Conservation (phyloP, 257 asterid species). For the Plantago elongata region DNA sequence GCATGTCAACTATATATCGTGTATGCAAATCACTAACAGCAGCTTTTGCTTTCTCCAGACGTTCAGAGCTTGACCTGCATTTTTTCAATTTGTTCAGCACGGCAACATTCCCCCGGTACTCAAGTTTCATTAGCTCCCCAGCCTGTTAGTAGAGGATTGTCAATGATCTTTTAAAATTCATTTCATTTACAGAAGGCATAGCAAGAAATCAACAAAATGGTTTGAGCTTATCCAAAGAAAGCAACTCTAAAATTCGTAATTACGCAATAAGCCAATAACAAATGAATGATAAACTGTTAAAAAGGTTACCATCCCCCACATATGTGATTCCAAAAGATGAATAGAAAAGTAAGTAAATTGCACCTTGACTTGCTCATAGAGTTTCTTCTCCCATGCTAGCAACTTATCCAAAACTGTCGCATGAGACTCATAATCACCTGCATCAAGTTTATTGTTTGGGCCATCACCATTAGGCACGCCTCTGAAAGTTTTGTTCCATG, state of each 20-base stretch:
- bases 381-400: constrained; percentile 97
- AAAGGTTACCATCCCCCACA: no score
- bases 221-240: not conserved
- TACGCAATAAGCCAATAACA: constrained; percentile 2
- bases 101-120: constrained; percentile 73
- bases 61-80: constrained; percentile 67
- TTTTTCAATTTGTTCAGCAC: constrained; percentile 72
- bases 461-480: constrained; percentile 62
- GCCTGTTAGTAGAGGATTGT: constrained; percentile 38
- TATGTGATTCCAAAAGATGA: no score
- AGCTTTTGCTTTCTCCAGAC: constrained; percentile 88
- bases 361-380: constrained; percentile 96
- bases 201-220: not conserved
- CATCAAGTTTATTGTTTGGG: constrained; percentile 40
- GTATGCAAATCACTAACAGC: constrained; percentile 95
- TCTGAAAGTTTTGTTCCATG: constrained; percentile 90
- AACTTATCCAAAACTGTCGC: constrained; percentile 94
- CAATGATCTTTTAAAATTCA: not conserved
- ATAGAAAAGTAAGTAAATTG: not conserved
- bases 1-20: constrained; percentile 93
- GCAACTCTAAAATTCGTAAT: not conserved
- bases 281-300: not conserved
- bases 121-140: constrained; percentile 81
- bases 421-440: constrained; percentile 74
- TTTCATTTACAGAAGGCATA: not conserved